Base-by-base conservation (phyloP, 345 rosid genomes). In the Populus deltoides region DNA sequence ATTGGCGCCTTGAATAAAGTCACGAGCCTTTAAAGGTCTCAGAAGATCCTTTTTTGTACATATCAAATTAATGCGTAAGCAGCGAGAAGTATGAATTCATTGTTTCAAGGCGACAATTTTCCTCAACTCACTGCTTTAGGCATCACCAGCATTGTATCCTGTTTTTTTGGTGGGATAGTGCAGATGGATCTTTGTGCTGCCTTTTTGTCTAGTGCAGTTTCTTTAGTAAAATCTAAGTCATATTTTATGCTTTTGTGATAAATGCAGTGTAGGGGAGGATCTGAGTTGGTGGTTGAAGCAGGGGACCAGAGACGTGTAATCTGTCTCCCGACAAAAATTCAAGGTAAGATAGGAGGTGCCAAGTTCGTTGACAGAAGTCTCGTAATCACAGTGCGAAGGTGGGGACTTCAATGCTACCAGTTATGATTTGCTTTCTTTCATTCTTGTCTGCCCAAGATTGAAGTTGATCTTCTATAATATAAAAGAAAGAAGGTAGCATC, bases 291-390 rank as follows among this genome's bases (percentile, higher is more conserved):
- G 86, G 90, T 93, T 41, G 98, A 93, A 83, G 97, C 97, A 0
- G 98, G 97, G 73, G 98, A 94, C 79, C 96, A 90, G 82, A 89
- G 98, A 80, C 88, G 96, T 31, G 93, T 90, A 70, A 93, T 94
- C 63, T 47, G 35, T 20, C 82, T 94, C 77, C 96, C 98, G 1
- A 81, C 87, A 20, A 81, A 85, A 83, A 86, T 93, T 80, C 98
- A 94, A 84, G 97, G 98, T 75, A 93, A 92, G 61, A 94, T 92
- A 8, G 93, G 89, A 78, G 92, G 92, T 62, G 99, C 98, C 76
- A 95, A 90, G 85, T 93, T 95, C 80, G 27, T 85, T 2, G 90
- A 92, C 71, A 85, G 90, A 82, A 92, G 87, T 85, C 92, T 93
- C 9, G 73, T 90, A 70, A 84, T 95, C 83, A 92, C 93, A n/a